A percentile compares a stretch with the other conserved stretches of the same genome.
Conservation (phyloP, 164 flowering plant genomes). For the Annona cherimola region DNA sequence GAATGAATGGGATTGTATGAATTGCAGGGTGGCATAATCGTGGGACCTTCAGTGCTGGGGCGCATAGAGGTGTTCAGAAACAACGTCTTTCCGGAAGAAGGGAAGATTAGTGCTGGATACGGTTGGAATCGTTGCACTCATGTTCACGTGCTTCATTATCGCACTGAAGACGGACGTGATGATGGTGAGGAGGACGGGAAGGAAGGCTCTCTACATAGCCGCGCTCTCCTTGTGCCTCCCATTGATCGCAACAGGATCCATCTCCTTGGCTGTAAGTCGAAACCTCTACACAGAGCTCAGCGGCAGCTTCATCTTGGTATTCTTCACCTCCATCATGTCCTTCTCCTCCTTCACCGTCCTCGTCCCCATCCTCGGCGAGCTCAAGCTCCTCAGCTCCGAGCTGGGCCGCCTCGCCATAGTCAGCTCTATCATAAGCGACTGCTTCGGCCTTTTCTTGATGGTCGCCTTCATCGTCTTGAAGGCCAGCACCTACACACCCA, state of each 20-base stretch:
- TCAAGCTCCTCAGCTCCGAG: conserved; percentile 34
- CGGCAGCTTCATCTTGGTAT: not conserved
- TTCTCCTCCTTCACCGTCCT: conserved; percentile 31
- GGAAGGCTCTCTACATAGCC: conserved; percentile 21
- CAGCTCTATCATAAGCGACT: conserved; percentile 19
- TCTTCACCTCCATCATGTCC: conserved; percentile 9
- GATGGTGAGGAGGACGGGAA: conserved; percentile 14
- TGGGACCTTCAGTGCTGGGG: conserved; percentile 17
- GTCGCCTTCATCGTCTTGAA: not conserved
- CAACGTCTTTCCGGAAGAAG: conserved; percentile 13
- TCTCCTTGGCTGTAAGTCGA: not conserved
- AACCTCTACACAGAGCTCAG: not conserved
- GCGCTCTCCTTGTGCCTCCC: conserved; percentile 8
- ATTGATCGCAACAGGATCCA: not conserved
- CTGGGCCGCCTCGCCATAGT: conserved; percentile 34
- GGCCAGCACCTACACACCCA: conserved; percentile 12
- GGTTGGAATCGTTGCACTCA: conserved; percentile 16
- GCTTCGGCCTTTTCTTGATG: not conserved
- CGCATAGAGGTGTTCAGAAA: not conserved
- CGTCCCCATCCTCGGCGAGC: conserved; percentile 26
- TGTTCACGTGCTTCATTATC: conserved; percentile 21
- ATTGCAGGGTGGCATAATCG: conserved; percentile 17
- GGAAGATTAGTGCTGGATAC: conserved; percentile 20
- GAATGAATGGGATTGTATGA: too few species aligned
- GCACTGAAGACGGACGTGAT: conserved; percentile 23